Evolutionary conservation across 306 rosid genomes (phyloP).

Genomic region (Cucurbita pepo): DNA sequence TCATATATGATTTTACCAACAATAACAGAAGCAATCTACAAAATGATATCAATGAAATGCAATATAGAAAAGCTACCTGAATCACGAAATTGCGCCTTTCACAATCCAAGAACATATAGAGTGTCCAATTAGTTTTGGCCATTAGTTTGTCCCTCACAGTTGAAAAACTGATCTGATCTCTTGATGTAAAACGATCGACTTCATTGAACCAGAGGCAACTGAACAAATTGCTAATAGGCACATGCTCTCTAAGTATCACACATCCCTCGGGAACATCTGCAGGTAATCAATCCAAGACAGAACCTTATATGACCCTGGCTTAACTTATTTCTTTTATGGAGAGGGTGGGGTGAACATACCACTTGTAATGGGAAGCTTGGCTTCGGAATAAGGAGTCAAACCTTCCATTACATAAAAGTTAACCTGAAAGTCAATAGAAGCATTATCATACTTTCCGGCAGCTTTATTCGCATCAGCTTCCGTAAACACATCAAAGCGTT

Average conservation of each 20-base stretch:
- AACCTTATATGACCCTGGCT: neutral
- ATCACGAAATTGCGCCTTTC: slow-evolving; percentile 82
- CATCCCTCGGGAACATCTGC: slow-evolving; percentile 99
- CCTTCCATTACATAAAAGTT: slow-evolving; percentile 81
- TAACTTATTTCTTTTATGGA: neutral
- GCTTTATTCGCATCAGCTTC: slow-evolving; percentile 99
- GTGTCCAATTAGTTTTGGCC: slow-evolving; percentile 49
- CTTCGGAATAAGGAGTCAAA: slow-evolving; percentile 69
- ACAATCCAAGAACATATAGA: slow-evolving; percentile 78
- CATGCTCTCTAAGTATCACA: slow-evolving; percentile 72
- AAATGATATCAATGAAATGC: neutral
- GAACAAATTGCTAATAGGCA: slow-evolving; percentile 80
- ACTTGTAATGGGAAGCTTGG: slow-evolving; percentile 83
- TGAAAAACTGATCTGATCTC: slow-evolving; percentile 87
- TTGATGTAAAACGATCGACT: slow-evolving; percentile 92
- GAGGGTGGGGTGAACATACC: slow-evolving; percentile 27
- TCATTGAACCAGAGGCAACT: slow-evolving; percentile 96
- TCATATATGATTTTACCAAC: neutral
- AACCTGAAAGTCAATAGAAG: slow-evolving; percentile 80
- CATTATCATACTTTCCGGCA: slow-evolving; percentile 73
- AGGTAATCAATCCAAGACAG: slow-evolving; percentile 11
- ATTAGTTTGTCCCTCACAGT: slow-evolving; percentile 58
- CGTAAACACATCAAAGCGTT: slow-evolving; percentile 69
- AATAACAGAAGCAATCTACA: neutral
- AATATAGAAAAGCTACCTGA: slow-evolving; percentile 36